Base-by-base conservation (phyloP, 2,329 filamentous ascomycete species). In the Pseudogymnoascus verrucosus region DNA sequence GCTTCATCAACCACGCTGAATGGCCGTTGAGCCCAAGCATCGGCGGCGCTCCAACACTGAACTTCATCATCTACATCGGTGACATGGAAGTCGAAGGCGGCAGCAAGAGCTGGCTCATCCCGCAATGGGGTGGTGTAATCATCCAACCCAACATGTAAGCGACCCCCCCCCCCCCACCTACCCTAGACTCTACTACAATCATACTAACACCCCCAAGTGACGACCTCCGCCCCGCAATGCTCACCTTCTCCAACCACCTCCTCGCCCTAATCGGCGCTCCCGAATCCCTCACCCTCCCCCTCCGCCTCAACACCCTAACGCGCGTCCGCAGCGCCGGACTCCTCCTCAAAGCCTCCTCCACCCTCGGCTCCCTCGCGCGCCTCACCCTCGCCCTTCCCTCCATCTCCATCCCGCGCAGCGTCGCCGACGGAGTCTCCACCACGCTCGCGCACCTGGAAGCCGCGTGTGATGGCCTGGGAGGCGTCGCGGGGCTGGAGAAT, bases 1-100 rank as follows among this genome's bases (percentile, higher is more conserved):
- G 90, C 1, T 99, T 99, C 72, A 92, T 99, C 76, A 99, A 99
- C 71, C 93, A 93, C 2, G 95, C 95, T 1, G 95, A 99, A 77
- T 99, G 95, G 95, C 95, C 95, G 0, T 78, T 99, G 2, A 96
- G 90, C 66, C 93, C 93, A 0, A 96, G 91, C 64, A 98, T 99
- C 68, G 95, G 93, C 44, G 87, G 86, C 16, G 93, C 93, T 0
- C 95, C 95, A 0, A 99, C 95, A 0, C 87, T 99, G 72, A 98
- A 99, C 76, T 98, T 99, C 73, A 87, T 98, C 64, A 82, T 98
- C 28, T 99, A 95, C 71, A 91, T 93, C 5, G 86, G 90, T 64
- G 84, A 89, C 64, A 79, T 71, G 62, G 76, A 78, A 51, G 74
- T 78, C 2, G 75, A 78, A 62, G 77, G 78, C 5, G 72, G 71